phyloP scores from a whole-genome alignment of 345 rosid genomes.

The Hypericum perforatum region DNA sequence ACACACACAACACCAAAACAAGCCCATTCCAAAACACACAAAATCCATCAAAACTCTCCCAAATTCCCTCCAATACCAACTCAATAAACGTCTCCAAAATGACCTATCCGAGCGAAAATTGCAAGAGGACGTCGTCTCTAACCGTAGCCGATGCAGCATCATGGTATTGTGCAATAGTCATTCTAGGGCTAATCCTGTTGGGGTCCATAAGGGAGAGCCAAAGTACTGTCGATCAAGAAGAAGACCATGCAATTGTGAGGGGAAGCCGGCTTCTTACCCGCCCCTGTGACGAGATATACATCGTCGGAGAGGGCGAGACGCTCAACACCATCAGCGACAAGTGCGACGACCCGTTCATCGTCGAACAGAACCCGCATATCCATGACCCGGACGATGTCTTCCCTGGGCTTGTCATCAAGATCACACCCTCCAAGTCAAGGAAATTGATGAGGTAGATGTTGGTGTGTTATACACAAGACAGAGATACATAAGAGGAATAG shows the following conservation, averaged over 20 bases:
- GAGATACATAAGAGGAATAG: too few species aligned
- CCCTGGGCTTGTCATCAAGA: slow-evolving; percentile 28
- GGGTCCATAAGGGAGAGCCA: slow-evolving; percentile 11
- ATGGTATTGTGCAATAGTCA: slow-evolving; percentile 16
- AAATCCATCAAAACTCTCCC: too few species aligned
- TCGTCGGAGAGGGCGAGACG: slow-evolving; percentile 30
- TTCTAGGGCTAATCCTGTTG: slow-evolving; percentile 18
- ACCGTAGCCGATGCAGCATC: slow-evolving; percentile 16
- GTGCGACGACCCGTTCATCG: slow-evolving; percentile 33
- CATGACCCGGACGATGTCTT: slow-evolving; percentile 35
- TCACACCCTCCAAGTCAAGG: slow-evolving; percentile 21
- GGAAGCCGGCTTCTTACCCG: slow-evolving; percentile 11
- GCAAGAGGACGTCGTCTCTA: too few species aligned
- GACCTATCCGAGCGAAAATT: too few species aligned
- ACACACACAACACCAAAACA: too few species aligned
- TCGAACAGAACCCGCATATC: slow-evolving; percentile 32
- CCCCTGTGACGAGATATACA: slow-evolving; percentile 29
- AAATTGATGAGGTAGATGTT: too few species aligned
- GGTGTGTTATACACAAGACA: too few species aligned
- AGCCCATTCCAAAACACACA: too few species aligned
- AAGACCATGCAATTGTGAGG: neutral
- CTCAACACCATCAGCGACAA: slow-evolving; percentile 29
- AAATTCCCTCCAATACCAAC: too few species aligned
- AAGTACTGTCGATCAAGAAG: neutral
- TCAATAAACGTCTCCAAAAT: too few species aligned